A percentile compares a stretch with the other conserved stretches of the same genome.
Evolutionary conservation across 352 stramenopile genomes (phyloP).

Genomic region (Pythium sp.): DNA sequence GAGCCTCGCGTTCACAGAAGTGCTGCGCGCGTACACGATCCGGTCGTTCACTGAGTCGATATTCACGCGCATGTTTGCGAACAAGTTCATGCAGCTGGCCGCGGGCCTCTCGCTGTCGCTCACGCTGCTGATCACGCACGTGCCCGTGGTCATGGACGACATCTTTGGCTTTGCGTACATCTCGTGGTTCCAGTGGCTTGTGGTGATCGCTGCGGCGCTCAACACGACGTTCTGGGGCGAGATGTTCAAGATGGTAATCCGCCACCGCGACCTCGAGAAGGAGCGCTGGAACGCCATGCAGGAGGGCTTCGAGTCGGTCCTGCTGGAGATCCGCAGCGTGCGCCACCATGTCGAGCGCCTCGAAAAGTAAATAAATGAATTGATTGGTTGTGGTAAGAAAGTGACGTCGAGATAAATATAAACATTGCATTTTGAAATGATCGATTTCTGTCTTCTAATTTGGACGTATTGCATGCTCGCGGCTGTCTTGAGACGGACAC

Average conservation of each 20-base stretch:
- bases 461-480: neutral
- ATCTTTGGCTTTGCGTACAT: slow-evolving; percentile 57
- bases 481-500: neutral
- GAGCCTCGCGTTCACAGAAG: slow-evolving; percentile 62
- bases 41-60: slow-evolving; percentile 68
- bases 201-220: slow-evolving; percentile 27
- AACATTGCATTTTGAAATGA: neutral
- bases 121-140: slow-evolving; percentile 42
- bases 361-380: slow-evolving; percentile 21
- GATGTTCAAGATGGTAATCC: slow-evolving; percentile 36
- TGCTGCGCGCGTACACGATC: slow-evolving; percentile 75
- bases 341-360: slow-evolving; percentile 52
- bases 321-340: slow-evolving; percentile 61
- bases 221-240: slow-evolving; percentile 39
- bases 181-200: slow-evolving; percentile 40
- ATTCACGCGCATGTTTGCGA: slow-evolving; percentile 58
- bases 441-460: no score
- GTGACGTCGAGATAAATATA: neutral
- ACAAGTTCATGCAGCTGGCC: slow-evolving; percentile 64
- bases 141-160: slow-evolving; percentile 40
- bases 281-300: slow-evolving; percentile 44
- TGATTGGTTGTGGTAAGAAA: neutral
- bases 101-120: slow-evolving; percentile 46
- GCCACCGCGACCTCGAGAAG: slow-evolving; percentile 21
- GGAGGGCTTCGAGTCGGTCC: slow-evolving; percentile 50